Conservation (phyloP, 192 early-diverging fungal genomes). For the Mortierella claussenii region DNA sequence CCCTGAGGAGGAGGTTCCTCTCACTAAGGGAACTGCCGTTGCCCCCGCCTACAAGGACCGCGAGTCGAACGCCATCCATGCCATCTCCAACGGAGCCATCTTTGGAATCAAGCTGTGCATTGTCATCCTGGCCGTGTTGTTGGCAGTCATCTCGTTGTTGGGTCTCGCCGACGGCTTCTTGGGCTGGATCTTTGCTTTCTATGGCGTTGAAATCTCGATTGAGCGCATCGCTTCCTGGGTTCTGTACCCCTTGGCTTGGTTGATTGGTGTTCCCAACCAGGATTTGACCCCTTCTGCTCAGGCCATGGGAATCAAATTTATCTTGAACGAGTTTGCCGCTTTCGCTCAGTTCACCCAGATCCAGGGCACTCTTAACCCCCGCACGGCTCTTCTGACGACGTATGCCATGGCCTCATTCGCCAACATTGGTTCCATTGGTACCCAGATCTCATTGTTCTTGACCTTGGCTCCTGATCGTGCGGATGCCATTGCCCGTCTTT, state of each 20-base stretch:
- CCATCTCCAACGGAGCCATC: conserved; percentile 85
- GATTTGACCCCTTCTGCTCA: conserved; percentile 44
- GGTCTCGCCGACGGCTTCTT: conserved; percentile 74
- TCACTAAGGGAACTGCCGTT: conserved; percentile 75
- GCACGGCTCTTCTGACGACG: conserved; percentile 65
- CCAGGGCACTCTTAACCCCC: conserved; percentile 55
- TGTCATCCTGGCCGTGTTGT: conserved; percentile 79
- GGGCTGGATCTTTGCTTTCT: conserved; percentile 76
- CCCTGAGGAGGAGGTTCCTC: conserved; percentile 83
- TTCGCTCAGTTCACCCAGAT: conserved; percentile 64
- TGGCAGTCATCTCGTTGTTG: conserved; percentile 81
- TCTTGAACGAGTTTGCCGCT: conserved; percentile 93
- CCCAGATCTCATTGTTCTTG: conserved; percentile 80
- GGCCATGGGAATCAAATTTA: conserved; percentile 76
- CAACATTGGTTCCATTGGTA: conserved; percentile 87
- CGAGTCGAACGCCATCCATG: conserved; percentile 82
- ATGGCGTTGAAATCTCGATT: conserved; percentile 68
- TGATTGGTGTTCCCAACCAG: conserved; percentile 56
- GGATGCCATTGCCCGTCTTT: conserved; percentile 76
- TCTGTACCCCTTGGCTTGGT: conserved; percentile 75
- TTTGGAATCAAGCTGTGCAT: conserved; percentile 80
- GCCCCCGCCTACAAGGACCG: conserved; percentile 70
- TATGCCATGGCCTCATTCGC: conserved; percentile 90
- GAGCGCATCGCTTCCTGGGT: conserved; percentile 79
- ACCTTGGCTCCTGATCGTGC: conserved; percentile 78